Percentiles rank a stretch among this genome's conserved stretches.
phyloP scores from a whole-genome alignment of 768 basidiomycete genomes.

The Dendrothele bispora region DNA sequence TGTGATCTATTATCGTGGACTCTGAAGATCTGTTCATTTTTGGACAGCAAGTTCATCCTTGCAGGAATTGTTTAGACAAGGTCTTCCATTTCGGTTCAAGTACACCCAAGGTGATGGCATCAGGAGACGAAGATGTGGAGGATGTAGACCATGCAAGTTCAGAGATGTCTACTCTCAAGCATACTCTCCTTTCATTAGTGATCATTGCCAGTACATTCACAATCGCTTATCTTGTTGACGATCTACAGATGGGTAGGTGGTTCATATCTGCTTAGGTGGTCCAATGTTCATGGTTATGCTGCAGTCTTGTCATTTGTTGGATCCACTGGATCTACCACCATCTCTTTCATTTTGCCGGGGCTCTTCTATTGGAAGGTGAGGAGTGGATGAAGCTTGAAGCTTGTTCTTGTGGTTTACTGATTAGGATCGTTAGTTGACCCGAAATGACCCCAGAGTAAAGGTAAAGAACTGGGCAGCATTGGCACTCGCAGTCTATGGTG shows the following conservation, averaged over 20 bases:
- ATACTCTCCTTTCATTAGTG: constrained; percentile 63
- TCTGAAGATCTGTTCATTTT: too few relatives aligned
- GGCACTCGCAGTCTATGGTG: constrained; percentile 73
- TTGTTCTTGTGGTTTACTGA: not conserved
- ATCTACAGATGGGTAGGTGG: constrained; percentile 70
- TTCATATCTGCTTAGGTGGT: constrained; percentile 4
- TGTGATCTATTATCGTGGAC: too few relatives aligned
- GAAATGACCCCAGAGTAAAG: constrained; percentile 57
- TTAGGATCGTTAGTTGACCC: constrained; percentile 72
- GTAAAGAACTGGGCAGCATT: constrained; percentile 59
- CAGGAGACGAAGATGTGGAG: constrained; percentile 42
- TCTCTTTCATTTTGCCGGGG: constrained; percentile 94
- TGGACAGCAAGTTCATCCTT: constrained; percentile 93
- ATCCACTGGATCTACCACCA: constrained; percentile 93
- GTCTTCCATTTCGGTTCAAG: constrained; percentile 57
- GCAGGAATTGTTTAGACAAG: constrained; percentile 89
- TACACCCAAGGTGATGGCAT: constrained; percentile 24
- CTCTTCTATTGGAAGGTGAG: constrained; percentile 90
- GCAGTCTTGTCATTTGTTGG: constrained; percentile 95
- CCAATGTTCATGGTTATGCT: too few relatives aligned
- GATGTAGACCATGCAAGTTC: constrained; percentile 54
- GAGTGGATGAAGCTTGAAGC: not conserved
- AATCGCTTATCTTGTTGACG: constrained; percentile 76
- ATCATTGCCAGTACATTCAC: constrained; percentile 68
- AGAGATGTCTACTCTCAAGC: constrained; percentile 71